These are phyloP conservation scores for Phaffomyces antillensis DNA, from an alignment of 805 yeast genomes.

Conservation along the genomic window DNA sequence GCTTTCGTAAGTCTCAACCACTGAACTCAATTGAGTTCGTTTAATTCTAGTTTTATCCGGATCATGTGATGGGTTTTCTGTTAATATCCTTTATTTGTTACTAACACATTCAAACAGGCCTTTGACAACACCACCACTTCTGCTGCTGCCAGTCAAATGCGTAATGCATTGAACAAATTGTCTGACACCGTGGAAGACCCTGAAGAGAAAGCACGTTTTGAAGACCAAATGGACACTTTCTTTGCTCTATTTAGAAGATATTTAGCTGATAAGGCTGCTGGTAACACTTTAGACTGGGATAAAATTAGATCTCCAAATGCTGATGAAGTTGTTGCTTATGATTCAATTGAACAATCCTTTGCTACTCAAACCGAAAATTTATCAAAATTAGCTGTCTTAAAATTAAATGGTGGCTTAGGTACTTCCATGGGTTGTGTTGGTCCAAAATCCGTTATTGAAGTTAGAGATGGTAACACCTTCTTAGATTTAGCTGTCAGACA, in stretches of 20 bases:
- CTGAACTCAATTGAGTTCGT: background rate
- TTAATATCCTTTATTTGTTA: background rate
- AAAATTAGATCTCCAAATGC: conserved; percentile 85
- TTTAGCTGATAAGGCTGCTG: conserved; percentile 80
- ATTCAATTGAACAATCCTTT: conserved; percentile 36
- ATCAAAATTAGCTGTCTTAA: conserved; percentile 85
- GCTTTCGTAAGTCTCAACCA: conserved; percentile 18
- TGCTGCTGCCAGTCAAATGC: conserved; percentile 96
- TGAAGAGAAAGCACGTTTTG: conserved; percentile 52
- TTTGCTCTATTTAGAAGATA: conserved; percentile 92
- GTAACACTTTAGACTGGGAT: conserved; percentile 86
- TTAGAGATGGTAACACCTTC: conserved; percentile 96
- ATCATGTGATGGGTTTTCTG: background rate
- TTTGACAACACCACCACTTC: conserved; percentile 92
- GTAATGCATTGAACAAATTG: conserved; percentile 85
- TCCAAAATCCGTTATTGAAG: conserved; percentile 96
- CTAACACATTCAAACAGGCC: conserved; percentile 37
- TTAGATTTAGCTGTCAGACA: conserved; percentile 94
- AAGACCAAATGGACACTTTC: conserved; percentile 89
- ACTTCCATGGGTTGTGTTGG: conserved; percentile 99
- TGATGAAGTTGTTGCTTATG: conserved; percentile 83
- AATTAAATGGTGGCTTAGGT: conserved; percentile 96
- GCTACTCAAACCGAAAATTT: conserved; percentile 33
- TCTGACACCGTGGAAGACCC: conserved; percentile 68
- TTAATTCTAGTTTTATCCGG: background rate